These are phyloP conservation scores for Mycena citricolor DNA, from an alignment of 1,284 basidiomycete genomes.

Conservation along the genomic window DNA sequence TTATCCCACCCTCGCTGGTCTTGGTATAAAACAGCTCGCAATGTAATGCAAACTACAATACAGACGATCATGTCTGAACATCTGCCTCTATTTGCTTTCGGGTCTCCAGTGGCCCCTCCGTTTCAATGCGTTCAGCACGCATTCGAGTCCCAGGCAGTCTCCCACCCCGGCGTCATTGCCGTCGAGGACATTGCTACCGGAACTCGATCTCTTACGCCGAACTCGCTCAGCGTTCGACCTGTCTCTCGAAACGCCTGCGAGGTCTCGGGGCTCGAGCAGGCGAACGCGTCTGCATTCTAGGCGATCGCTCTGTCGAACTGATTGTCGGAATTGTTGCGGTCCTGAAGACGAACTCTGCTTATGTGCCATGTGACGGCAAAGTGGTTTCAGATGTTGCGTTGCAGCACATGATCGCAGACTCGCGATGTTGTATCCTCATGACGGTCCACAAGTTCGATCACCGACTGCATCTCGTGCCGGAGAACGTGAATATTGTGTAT, in stretches of 20 bases:
- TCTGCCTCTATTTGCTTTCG: constrained; percentile 47
- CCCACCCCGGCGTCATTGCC: constrained; percentile 44
- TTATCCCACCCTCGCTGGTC: too few relatives aligned
- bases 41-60: too few relatives aligned
- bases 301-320: constrained; percentile 55
- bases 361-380: constrained; percentile 57
- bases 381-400: constrained; percentile 56
- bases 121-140: constrained; percentile 56
- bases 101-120: constrained; percentile 35
- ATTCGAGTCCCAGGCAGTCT: constrained; percentile 47
- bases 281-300: constrained; percentile 52
- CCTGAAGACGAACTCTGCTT: constrained; percentile 56
- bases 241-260: constrained; percentile 46
- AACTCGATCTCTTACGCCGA: constrained; percentile 49
- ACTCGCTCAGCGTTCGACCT: constrained; percentile 49
- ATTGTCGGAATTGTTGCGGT: constrained; percentile 54
- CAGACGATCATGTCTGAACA: too few relatives aligned
- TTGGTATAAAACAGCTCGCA: too few relatives aligned
- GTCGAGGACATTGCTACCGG: constrained; percentile 52
- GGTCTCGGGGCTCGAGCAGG: constrained; percentile 45
- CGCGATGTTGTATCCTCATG: constrained; percentile 44
- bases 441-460: constrained; percentile 45
- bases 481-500: constrained; percentile 29
- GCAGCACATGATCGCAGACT: constrained; percentile 51
- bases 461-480: constrained; percentile 35